phyloP scores from a whole-genome alignment of 495 filamentous ascomycete species.

The Terfezia boudieri region DNA sequence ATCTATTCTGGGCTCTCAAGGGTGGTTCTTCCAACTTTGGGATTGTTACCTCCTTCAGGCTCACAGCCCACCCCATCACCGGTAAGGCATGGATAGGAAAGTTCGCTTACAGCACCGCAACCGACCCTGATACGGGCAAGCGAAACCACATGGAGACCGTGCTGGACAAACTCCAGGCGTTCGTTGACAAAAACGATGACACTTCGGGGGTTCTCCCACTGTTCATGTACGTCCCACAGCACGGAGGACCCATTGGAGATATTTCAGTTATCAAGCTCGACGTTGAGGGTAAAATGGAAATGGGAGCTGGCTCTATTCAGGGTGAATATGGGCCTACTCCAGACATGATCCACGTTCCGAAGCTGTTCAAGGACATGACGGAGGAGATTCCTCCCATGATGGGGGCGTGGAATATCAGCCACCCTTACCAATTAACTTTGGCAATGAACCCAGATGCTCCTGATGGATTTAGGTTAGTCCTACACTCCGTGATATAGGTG shows the following conservation, averaged over 20 bases:
- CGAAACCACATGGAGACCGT: background rate
- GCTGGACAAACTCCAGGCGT: background rate
- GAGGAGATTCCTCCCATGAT: background rate
- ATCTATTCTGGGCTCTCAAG: background rate
- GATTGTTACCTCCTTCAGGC: background rate
- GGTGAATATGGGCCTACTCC: background rate
- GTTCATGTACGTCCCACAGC: background rate
- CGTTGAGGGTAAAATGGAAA: background rate
- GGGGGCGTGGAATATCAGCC: background rate
- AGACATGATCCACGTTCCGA: background rate
- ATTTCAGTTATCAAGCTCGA: background rate
- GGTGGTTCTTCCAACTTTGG: background rate
- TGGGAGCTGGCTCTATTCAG: background rate
- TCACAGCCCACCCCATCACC: background rate
- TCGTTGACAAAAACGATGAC: background rate
- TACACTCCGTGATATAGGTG: no score
- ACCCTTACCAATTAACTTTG: no score
- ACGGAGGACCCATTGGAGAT: background rate
- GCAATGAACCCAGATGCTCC: no score
- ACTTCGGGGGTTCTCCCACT: background rate
- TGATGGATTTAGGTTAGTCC: background rate
- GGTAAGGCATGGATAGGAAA: background rate
- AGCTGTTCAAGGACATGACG: background rate
- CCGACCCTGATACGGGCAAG: no score
- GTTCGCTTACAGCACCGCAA: background rate